Percentiles rank a stretch among this genome's conserved stretches.
Evolutionary conservation across 2,329 filamentous ascomycete species (phyloP).

Genomic region (Blastomyces parvus): DNA sequence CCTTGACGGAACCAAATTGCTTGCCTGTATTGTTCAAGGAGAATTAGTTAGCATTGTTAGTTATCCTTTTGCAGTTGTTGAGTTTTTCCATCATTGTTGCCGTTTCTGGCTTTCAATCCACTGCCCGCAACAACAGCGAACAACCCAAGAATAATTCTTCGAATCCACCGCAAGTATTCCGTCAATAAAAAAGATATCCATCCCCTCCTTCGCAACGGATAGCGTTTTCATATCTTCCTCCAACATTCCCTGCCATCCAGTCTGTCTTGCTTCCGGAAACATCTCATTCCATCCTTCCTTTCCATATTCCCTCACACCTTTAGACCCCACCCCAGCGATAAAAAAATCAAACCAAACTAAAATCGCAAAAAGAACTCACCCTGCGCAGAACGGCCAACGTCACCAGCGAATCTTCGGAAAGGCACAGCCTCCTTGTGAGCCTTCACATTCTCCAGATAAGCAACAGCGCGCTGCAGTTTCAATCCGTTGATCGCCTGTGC

Average conservation of each 20-base stretch:
- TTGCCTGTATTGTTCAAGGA: conserved; percentile 57
- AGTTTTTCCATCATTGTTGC: neutral
- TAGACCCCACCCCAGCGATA: neutral
- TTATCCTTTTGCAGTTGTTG: neutral
- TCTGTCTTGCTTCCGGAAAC: conserved; percentile 2
- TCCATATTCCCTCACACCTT: conserved; percentile 11
- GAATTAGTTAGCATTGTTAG: conserved; percentile 17
- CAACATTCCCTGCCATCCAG: neutral
- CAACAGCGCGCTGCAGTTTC: conserved; percentile 90
- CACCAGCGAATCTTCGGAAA: conserved; percentile 94
- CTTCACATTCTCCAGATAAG: conserved; percentile 97
- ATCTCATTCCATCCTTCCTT: conserved; percentile 4
- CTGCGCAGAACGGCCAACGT: conserved; percentile 93
- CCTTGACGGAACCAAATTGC: conserved; percentile 95
- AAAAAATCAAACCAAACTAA: neutral
- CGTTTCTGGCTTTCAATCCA: neutral
- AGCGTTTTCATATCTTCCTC: neutral
- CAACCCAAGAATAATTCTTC: neutral
- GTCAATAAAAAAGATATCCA: neutral
- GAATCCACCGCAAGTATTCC: neutral
- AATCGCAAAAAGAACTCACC: conserved; percentile 55
- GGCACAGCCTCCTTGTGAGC: conserved; percentile 96
- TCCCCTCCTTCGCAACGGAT: neutral
- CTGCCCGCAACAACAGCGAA: too few species aligned
- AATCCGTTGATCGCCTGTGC: conserved; percentile 99